Conservation (phyloP, 139 green algal genomes). For the Chlamydomonas incerta region DNA sequence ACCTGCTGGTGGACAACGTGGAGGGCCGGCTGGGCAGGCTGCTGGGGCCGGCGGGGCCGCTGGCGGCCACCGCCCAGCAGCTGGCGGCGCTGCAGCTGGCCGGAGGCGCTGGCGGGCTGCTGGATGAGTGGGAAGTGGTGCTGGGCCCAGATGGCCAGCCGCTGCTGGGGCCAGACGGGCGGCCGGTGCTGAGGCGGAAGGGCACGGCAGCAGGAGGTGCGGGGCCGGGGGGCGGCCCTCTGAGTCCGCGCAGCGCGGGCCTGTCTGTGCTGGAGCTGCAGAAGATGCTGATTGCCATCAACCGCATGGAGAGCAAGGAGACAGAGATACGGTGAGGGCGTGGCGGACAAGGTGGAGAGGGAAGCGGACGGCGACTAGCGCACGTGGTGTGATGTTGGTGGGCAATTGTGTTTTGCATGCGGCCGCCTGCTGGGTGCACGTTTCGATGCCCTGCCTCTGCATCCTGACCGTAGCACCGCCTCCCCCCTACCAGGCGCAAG, state of each 20-base stretch:
- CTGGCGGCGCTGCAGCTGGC: too few relatives aligned
- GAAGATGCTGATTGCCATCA: constrained; percentile 36
- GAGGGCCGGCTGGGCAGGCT: constrained; percentile 12
- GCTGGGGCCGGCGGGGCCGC: background rate
- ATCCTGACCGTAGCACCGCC: too few relatives aligned
- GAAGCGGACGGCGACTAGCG: too few relatives aligned
- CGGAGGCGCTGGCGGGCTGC: too few relatives aligned
- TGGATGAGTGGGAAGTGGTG: background rate
- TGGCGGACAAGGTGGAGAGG: too few relatives aligned
- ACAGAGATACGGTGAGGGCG: constrained; percentile 31
- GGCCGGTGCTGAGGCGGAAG: too few relatives aligned
- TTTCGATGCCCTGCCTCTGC: too few relatives aligned
- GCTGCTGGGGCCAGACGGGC: background rate
- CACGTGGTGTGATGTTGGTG: too few relatives aligned
- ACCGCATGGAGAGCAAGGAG: constrained; percentile 51
- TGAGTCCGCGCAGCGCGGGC: constrained; percentile 13
- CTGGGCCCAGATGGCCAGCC: background rate
- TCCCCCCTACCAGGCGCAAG: constrained; percentile 19
- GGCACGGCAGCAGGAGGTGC: background rate
- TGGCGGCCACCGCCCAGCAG: constrained; percentile 10
- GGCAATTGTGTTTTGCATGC: too few relatives aligned
- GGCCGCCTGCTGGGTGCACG: too few relatives aligned
- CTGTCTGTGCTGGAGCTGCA: constrained; percentile 47
- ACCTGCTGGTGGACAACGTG: constrained; percentile 7
- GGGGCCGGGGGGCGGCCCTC: background rate